Percentiles rank a stretch among this genome's conserved stretches.
These are phyloP conservation scores for Hamamelis virginiana DNA, from an alignment of 164 flowering plant genomes.

Conservation along the genomic window DNA sequence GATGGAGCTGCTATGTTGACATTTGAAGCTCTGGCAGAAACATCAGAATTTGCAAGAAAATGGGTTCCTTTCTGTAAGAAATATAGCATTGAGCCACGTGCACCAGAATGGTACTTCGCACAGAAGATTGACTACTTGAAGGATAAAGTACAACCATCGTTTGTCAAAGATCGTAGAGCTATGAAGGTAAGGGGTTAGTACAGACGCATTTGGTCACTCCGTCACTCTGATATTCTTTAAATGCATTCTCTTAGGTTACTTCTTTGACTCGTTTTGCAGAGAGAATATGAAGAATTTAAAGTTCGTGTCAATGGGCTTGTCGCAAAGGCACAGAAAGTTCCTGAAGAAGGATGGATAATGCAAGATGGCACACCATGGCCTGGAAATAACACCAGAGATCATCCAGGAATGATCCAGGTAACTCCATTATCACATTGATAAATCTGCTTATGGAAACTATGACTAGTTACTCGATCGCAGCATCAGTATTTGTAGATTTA, in stretches of 20 bases:
- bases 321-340: slow-evolving; percentile 70
- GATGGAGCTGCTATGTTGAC: slow-evolving; percentile 97
- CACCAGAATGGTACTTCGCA: slow-evolving; percentile 91
- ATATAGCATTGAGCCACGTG: slow-evolving; percentile 85
- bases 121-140: slow-evolving; percentile 86
- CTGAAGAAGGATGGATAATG: slow-evolving; percentile 97
- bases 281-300: slow-evolving; percentile 93
- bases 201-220: background rate
- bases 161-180: slow-evolving; percentile 90
- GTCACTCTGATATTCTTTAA: background rate
- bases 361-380: slow-evolving; percentile 99
- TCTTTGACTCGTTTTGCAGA: slow-evolving; percentile 33
- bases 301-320: slow-evolving; percentile 80
- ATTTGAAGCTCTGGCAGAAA: slow-evolving; percentile 87
- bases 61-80: slow-evolving; percentile 97
- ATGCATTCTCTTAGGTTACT: background rate
- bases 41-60: slow-evolving; percentile 87
- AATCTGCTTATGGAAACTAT: background rate
- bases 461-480: background rate
- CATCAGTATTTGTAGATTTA: background rate
- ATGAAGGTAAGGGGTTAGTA: slow-evolving; percentile 63
- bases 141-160: slow-evolving; percentile 85
- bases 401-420: slow-evolving; percentile 98
- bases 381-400: slow-evolving; percentile 89
- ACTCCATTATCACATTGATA: background rate